Evolutionary conservation across 257 asterid genomes (phyloP), one percentile per base, ranked within the genome.

Genomic region (Solanum piurae): DNA sequence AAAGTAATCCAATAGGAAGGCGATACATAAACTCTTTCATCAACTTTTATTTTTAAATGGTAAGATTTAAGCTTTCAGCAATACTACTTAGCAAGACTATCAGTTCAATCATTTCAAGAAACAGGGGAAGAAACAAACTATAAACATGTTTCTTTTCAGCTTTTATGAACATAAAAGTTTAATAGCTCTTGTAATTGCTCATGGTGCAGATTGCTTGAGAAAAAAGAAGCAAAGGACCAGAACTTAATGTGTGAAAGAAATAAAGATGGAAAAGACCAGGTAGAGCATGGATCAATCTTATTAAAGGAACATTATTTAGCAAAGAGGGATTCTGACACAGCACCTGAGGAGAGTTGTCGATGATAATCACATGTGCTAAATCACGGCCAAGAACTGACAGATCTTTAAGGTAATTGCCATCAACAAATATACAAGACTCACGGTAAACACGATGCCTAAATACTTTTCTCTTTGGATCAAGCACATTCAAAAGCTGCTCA

Each of bases 331-430:
- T 72, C 27, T 36, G 87, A 29, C 55, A 83, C 55, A 89, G 72
- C 92, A 96, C 99, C 99, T 96, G 99, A 31, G 99, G 99, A 85
- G 99, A 97, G 93, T 97, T 97, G 86, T 97, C 99, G 9, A 97
- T 88, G 83, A 97, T 97, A 83, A 96, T 93, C 79, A 96, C 98
- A 34, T 86, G 97, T 4, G 98, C 91, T 90, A 97, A 91, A 90
- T 97, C 99, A 86, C 99, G 99, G 85, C 99, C 99, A 89, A 97
- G 99, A 93, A 97, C 95, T 7, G 99, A 92, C 2, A 97, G 94
- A 88, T 97, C 99, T 89, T 97, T 97, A 85, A 97, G 95, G 90
- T 96, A 97, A 92, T 96, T 96, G 58, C 98, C 99, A 88, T 97
- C 99, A 73, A 97, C 93, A 88, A 90, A 87, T 83, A 97, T 95